Percentiles rank a stretch among this genome's conserved stretches.
These are phyloP conservation scores for Gossypium trilobum DNA, from an alignment of 441 rosid genomes.

Conservation along the genomic window DNA sequence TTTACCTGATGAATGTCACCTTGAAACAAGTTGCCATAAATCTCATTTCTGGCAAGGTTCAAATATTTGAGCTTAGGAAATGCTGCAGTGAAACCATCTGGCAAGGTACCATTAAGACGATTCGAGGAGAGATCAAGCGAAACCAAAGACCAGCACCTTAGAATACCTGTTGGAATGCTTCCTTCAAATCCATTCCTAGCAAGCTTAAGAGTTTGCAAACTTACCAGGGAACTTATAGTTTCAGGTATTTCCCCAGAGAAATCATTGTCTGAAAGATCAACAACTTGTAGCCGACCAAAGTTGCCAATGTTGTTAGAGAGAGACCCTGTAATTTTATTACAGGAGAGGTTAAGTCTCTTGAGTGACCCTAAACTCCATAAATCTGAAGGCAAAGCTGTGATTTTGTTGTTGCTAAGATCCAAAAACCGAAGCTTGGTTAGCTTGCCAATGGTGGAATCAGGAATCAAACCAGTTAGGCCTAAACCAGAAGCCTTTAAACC, in stretches of 20 bases:
- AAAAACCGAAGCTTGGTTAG: conserved; percentile 59
- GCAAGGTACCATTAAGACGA: conserved; percentile 55
- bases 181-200: conserved; percentile 47
- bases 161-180: conserved; percentile 50
- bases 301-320: conserved; percentile 67
- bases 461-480: conserved; percentile 64
- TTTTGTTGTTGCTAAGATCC: conserved; percentile 76
- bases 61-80: conserved; percentile 55
- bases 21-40: conserved; percentile 61
- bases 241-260: conserved; percentile 72
- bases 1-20: conserved; percentile 77
- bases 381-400: conserved; percentile 74
- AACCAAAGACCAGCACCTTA: conserved; percentile 44
- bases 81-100: conserved; percentile 59
- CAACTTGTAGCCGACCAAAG: conserved; percentile 55
- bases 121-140: conserved; percentile 63
- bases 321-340: conserved; percentile 58
- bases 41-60: conserved; percentile 57
- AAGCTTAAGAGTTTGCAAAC: conserved; percentile 54
- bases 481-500: conserved; percentile 42
- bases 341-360: conserved; percentile 53
- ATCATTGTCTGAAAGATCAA: conserved; percentile 63
- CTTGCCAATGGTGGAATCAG: conserved; percentile 80
- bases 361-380: conserved; percentile 73
- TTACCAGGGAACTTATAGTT: conserved; percentile 45